phyloP scores from a whole-genome alignment of 23 red algal species.

The Cyanidiococcus yangmingshanensis region DNA sequence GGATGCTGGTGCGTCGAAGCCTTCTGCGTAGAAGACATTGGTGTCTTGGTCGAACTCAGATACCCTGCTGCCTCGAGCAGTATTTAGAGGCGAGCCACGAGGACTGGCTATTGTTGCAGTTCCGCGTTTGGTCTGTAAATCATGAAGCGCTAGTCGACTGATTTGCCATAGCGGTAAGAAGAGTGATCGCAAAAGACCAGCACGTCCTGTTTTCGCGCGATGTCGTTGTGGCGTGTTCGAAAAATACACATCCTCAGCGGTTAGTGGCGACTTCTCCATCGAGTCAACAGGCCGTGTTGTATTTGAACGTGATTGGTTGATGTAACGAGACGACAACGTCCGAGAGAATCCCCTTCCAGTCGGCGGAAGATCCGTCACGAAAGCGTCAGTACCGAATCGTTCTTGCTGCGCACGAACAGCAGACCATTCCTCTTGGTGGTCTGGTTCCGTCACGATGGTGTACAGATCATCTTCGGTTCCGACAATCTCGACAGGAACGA shows the following conservation, averaged over 20 bases:
- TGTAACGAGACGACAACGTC: too few species aligned
- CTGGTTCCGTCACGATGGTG: background rate
- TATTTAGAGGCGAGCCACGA: too few species aligned
- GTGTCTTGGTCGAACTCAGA: too few species aligned
- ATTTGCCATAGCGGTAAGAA: background rate
- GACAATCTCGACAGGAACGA: background rate
- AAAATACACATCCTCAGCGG: background rate
- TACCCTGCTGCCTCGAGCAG: background rate
- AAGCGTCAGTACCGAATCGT: background rate
- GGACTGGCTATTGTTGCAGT: too few species aligned
- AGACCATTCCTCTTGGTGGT: background rate
- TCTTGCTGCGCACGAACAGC: background rate
- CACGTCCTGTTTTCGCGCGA: background rate
- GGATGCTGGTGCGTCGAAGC: background rate
- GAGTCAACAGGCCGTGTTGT: background rate
- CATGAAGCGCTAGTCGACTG: background rate
- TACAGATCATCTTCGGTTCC: background rate
- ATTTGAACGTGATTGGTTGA: too few species aligned
- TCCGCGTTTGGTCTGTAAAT: background rate
- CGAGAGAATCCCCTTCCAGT: background rate
- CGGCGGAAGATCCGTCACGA: background rate
- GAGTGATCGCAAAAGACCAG: background rate
- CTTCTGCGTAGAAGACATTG: background rate
- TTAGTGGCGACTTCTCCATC: background rate
- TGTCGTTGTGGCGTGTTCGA: background rate